These are phyloP conservation scores for Botrytis sinoallii DNA, from an alignment of 2,329 filamentous ascomycete species.

Conservation along the genomic window DNA sequence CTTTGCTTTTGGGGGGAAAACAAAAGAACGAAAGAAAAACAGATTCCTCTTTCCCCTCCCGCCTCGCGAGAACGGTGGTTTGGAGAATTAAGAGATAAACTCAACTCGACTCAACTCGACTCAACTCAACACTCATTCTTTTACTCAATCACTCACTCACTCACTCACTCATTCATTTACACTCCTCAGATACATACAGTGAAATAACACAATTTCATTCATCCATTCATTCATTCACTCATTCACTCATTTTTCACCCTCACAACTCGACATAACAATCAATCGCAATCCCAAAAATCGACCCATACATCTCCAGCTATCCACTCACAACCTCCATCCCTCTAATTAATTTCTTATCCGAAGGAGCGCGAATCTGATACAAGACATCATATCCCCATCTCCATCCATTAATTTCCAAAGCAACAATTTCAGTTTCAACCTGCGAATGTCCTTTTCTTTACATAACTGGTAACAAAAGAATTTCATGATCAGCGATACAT, in stretches of 20 bases:
- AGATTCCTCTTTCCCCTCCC: not conserved
- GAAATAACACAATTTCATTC: not conserved
- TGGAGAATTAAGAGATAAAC: not conserved
- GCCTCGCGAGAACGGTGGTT: not conserved
- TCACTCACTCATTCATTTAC: not conserved
- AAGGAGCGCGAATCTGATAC: slow-evolving; percentile 7
- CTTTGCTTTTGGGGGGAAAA: not conserved
- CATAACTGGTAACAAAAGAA: not conserved
- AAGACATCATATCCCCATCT: not conserved
- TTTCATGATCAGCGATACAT: slow-evolving; percentile 7
- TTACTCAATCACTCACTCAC: not conserved
- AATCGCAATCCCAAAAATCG: not conserved
- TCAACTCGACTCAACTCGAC: too few relatives aligned
- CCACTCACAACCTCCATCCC: not conserved
- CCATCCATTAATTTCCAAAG: not conserved
- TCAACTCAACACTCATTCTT: too few relatives aligned
- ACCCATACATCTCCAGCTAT: not conserved
- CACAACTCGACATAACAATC: not conserved
- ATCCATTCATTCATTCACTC: not conserved
- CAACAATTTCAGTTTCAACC: not conserved
- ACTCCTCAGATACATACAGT: too few relatives aligned
- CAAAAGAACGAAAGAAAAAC: not conserved
- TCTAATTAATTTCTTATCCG: slow-evolving; percentile 20
- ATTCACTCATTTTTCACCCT: not conserved
- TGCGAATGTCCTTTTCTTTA: slow-evolving; percentile 3